Evolutionary conservation across 441 rosid species (phyloP).

Genomic region (Populus trichocarpa): DNA sequence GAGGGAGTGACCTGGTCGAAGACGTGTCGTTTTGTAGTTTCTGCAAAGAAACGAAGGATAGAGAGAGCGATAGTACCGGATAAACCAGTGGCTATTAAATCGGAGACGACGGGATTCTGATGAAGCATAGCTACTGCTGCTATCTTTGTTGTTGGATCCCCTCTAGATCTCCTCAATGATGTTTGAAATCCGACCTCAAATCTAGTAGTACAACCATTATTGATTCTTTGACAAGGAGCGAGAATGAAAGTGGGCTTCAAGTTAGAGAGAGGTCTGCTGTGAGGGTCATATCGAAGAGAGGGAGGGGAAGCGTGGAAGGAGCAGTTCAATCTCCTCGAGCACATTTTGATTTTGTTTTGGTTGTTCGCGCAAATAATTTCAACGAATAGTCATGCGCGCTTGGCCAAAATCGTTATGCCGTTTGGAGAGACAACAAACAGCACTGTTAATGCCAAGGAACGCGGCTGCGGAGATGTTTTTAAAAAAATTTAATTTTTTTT

Average conservation of each 20-base stretch:
- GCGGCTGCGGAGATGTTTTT: too few relatives aligned
- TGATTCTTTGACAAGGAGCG: neutral
- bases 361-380: too few relatives aligned
- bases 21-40: slow-evolving; percentile 61
- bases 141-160: slow-evolving; percentile 8
- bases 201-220: neutral
- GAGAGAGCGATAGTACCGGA: slow-evolving; percentile 48
- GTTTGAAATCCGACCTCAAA: neutral
- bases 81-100: slow-evolving; percentile 47
- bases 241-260: neutral
- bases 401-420: too few relatives aligned
- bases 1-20: slow-evolving; percentile 50
- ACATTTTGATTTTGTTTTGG: neutral
- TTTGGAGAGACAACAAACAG: too few relatives aligned
- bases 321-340: neutral
- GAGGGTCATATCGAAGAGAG: too few relatives aligned
- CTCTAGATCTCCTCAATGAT: slow-evolving; percentile 14
- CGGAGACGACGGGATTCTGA: slow-evolving; percentile 49
- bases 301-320: too few relatives aligned
- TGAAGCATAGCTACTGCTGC: slow-evolving; percentile 42
- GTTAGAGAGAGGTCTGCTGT: too few relatives aligned
- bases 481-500: too few relatives aligned
- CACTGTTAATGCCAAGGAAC: too few relatives aligned
- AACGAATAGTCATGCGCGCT: too few relatives aligned
- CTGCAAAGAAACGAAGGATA: slow-evolving; percentile 54